These are phyloP conservation scores for Aspergillus neoniger DNA, from an alignment of 2,329 filamentous ascomycete genomes.

Conservation along the genomic window DNA sequence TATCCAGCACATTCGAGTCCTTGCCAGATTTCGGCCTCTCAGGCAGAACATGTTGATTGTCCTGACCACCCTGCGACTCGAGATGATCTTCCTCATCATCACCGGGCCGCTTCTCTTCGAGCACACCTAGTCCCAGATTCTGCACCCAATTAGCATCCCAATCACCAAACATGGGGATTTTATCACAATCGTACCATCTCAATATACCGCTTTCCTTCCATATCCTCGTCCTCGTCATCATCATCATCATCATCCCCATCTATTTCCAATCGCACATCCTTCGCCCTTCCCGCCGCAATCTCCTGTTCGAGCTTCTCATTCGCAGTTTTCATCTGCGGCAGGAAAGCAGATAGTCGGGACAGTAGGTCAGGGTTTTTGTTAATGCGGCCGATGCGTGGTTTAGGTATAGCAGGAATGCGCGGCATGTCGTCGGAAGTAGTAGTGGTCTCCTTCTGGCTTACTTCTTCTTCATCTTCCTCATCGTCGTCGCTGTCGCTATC, in stretches of 20 bases:
- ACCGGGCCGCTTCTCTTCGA: constrained; percentile 41
- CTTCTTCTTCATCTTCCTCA: constrained; percentile 9
- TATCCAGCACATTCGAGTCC: constrained; percentile 37
- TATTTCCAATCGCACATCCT: constrained; percentile 38
- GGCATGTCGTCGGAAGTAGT: constrained; percentile 24
- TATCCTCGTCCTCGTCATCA: constrained; percentile 32
- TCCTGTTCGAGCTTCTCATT: constrained; percentile 45
- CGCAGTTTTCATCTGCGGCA: constrained; percentile 46
- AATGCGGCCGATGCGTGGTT: constrained; percentile 37
- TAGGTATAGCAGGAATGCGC: constrained; percentile 32
- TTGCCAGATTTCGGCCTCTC: constrained; percentile 16
- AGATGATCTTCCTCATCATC: constrained; percentile 15
- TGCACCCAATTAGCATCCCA: constrained; percentile 16
- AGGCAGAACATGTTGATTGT: constrained; percentile 1
- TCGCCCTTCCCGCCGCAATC: constrained; percentile 36
- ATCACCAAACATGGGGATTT: background rate
- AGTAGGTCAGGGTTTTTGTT: constrained; percentile 33
- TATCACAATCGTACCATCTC: constrained; percentile 41
- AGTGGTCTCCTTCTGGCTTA: background rate
- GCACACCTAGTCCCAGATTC: constrained; percentile 49
- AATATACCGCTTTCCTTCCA: constrained; percentile 41
- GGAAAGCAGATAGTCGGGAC: constrained; percentile 42
- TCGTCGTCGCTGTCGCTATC: constrained; percentile 29
- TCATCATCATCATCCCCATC: constrained; percentile 34
- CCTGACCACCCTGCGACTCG: background rate